Conservation (phyloP, 2,329 filamentous ascomycete genomes). For the Aspergillus costaricaensis region DNA sequence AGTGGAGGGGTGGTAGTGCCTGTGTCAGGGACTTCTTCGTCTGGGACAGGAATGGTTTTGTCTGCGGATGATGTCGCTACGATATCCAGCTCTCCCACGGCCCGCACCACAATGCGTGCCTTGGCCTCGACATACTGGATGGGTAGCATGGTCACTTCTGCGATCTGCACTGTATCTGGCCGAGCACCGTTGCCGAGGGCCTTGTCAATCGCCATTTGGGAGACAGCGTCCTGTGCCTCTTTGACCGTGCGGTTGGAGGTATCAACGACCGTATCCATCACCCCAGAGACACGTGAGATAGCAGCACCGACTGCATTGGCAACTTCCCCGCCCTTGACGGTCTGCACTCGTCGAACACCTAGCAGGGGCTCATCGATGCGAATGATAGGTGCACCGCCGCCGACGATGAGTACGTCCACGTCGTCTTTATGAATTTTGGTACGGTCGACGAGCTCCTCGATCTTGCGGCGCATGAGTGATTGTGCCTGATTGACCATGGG, state of each 20-base stretch:
- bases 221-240: conserved; percentile 21
- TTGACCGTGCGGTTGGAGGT: conserved; percentile 13
- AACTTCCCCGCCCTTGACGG: conserved; percentile 42
- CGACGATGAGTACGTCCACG: conserved; percentile 58
- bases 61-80: conserved; percentile 2
- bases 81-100: conserved; percentile 28
- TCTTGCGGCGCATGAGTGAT: conserved; percentile 2
- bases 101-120: conserved; percentile 31
- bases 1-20: neutral
- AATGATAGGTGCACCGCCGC: conserved; percentile 52
- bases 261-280: conserved; percentile 12
- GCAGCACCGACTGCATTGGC: conserved; percentile 68
- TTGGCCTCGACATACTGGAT: conserved; percentile 41
- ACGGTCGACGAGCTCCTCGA: conserved; percentile 11
- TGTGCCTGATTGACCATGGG: neutral
- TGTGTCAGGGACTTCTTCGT: neutral
- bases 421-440: conserved; percentile 13
- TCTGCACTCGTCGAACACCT: conserved; percentile 2
- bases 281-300: conserved; percentile 59
- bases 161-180: conserved; percentile 36
- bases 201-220: neutral
- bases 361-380: conserved; percentile 2
- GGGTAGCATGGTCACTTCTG: conserved; percentile 40
- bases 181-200: conserved; percentile 6
- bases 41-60: conserved; percentile 20